Evolutionary conservation across 2,329 filamentous ascomycete genomes (phyloP), one percentile per base, ranked within the genome.

Genomic region (Alternaria angustiovoidea): DNA sequence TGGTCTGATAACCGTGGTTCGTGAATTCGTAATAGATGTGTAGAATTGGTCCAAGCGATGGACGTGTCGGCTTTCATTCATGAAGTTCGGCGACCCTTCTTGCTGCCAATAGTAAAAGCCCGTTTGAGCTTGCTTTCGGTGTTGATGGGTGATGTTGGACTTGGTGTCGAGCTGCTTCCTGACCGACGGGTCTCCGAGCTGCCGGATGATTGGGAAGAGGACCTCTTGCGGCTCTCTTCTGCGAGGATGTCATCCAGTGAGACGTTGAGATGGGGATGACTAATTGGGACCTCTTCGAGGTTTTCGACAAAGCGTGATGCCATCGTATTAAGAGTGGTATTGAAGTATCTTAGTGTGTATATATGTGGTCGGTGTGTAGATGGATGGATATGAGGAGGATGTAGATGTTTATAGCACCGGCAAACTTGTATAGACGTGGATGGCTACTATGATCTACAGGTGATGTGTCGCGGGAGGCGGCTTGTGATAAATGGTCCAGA

Each of bases 261-360:
- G 63, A 79, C 76, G 56, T 79, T 79, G 64, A 78, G 75, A 48
- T 77, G 74, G 30, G 76, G 75, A 44, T 79, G 75, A 22, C 71
- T 75, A 62, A 75, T 76, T 18, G 74, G 72, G 20, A 75, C 73
- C 61, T 75, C 71, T 60, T 78, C 74, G 55, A 79, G 74, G 64
- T 77, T 74, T 54, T 79, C 77, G 51, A 75, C 75, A 51, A 79
- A 79, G 51, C 78, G 78, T 28, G 76, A 79, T 18, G 72, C 66
- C 70, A 78, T 77, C 59, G 57, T 67, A 57, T 60, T 57, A 53
- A 47, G 51, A 11, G 46, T 54, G 30, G 32, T 34, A 18, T 14
- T 42, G n/a, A 20, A 44, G 28, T 51, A 43, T 18, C 47, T 24
- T 36, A 18, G 43, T 39, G 36, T n/a, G 16, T 38, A 59, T 22